Base-by-base conservation (phyloP, 345 rosid species). In the Geranium brycei region DNA sequence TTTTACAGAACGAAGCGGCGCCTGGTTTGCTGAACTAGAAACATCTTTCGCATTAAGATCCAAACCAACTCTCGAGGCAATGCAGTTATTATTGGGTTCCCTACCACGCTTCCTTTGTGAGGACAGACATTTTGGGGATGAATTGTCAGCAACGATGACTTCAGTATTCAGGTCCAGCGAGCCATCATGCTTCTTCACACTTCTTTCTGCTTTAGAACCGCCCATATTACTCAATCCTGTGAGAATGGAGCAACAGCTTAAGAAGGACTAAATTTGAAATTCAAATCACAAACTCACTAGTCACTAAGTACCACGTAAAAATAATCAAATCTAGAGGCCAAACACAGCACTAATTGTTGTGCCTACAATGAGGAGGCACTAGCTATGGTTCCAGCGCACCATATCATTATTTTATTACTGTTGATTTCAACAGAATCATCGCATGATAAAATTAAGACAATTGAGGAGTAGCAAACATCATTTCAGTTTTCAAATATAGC, bases 11-110 rank as follows among this genome's bases (percentile, higher is more conserved):
- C 66, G 62, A 38, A 80, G 59, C 19, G 68, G 69, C 11, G 78
- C 80, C 31, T 68, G 79, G 64, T 69, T 81, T 65, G 70, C 62
- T 38, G 85, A 81, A 79, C 83, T 84, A 10, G 80, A 73, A 75
- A 72, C 73, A 60, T 84, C 79, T 76, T 81, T 85, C 31, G 76
- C 67, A 51, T 80, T 82, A 28, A 85, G 82, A 71, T 87, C 83
- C 68, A 91, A 71, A 64, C 67, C 81, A 55, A 68, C 76, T 66
- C 19, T 68, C 3, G 81, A 64, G 58, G 70, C 58, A 35, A 57
- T 68, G 73, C 76, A 63, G 62, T 76, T 66, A 62, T 56, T 62
- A 17, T 53, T 64, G 60, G 59, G 51, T 68, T 72, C 70, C 10
- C 62, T 58, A 47, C 58, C 61, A 14, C 7, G 71, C 66, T 60